These are phyloP conservation scores for Straminergon stramineum DNA, from an alignment of 225 moss, liverwort and hornwort species.

Conservation along the genomic window DNA sequence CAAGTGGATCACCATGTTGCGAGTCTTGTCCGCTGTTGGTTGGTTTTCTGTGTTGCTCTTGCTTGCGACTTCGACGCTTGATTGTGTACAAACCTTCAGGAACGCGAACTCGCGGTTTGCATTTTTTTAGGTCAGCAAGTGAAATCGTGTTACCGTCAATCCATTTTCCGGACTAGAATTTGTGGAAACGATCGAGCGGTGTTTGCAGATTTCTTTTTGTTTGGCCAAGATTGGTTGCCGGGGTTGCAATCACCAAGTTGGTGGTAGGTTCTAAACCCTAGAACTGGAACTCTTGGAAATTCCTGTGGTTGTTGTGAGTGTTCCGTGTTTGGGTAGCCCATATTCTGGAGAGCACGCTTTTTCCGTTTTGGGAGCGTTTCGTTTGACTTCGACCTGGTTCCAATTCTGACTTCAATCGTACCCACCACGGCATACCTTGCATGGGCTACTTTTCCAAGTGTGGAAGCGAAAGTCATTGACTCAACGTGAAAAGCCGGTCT, in stretches of 20 bases:
- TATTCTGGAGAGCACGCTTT: neutral
- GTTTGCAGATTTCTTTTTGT: neutral
- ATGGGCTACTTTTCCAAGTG: neutral
- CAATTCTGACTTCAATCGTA: neutral
- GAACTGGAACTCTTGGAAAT: neutral
- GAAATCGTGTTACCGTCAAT: neutral
- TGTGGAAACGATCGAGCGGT: neutral
- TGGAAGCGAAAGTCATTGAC: neutral
- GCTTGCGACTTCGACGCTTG: neutral
- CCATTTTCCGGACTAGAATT: neutral
- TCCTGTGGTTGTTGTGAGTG: neutral
- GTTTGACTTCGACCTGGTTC: neutral
- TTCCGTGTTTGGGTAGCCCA: neutral
- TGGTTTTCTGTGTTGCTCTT: neutral
- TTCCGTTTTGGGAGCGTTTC: neutral
- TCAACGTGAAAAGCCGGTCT: neutral
- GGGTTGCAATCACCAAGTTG: neutral
- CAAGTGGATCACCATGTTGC: neutral
- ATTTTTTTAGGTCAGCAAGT: neutral
- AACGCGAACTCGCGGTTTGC: neutral
- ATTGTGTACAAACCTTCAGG: neutral
- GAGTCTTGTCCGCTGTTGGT: neutral
- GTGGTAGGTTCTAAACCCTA: constrained; percentile 1
- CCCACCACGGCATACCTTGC: neutral
- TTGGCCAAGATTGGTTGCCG: neutral